Conservation (phyloP, 1,284 basidiomycete genomes). For the Agroathelia rolfsii region DNA sequence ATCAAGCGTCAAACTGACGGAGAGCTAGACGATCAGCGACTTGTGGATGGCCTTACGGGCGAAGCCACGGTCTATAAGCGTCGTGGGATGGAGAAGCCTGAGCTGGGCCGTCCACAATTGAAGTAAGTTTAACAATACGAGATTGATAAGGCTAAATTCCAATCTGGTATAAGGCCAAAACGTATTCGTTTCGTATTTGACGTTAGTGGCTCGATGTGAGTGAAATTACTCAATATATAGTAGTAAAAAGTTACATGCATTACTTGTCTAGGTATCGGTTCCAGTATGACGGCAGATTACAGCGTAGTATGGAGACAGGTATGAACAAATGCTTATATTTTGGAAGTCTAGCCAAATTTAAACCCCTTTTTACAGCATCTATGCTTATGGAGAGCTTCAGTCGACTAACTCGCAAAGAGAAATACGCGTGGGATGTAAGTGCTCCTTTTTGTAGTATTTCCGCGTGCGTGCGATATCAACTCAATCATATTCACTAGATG, state of each 20-base stretch:
- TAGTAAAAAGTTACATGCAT: constrained; percentile 2
- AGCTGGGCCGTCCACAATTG: constrained; percentile 53
- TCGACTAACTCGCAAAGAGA: constrained; percentile 50
- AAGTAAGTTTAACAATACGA: constrained; percentile 31
- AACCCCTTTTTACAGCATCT: constrained; percentile 29
- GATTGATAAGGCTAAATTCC: background rate
- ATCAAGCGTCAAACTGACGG: constrained; percentile 61
- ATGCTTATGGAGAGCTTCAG: constrained; percentile 67
- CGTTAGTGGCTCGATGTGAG: constrained; percentile 58
- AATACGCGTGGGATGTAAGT: constrained; percentile 64
- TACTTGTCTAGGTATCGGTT: constrained; percentile 59
- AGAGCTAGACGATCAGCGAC: constrained; percentile 54
- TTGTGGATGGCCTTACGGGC: constrained; percentile 57
- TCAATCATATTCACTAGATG: constrained; percentile 29
- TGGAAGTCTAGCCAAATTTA: constrained; percentile 1
- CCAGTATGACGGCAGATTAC: constrained; percentile 56
- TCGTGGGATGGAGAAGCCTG: constrained; percentile 57
- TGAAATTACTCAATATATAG: constrained; percentile 1
- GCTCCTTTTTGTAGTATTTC: constrained; percentile 1
- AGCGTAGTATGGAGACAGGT: constrained; percentile 58
- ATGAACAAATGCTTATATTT: constrained; percentile 5
- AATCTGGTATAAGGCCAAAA: constrained; percentile 37
- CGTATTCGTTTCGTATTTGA: constrained; percentile 62
- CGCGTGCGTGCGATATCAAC: background rate
- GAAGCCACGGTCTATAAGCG: constrained; percentile 62